Evolutionary conservation across 805 yeast genomes (phyloP), one percentile per base, ranked within the genome.

Genomic region (Candida namnaoensis): DNA sequence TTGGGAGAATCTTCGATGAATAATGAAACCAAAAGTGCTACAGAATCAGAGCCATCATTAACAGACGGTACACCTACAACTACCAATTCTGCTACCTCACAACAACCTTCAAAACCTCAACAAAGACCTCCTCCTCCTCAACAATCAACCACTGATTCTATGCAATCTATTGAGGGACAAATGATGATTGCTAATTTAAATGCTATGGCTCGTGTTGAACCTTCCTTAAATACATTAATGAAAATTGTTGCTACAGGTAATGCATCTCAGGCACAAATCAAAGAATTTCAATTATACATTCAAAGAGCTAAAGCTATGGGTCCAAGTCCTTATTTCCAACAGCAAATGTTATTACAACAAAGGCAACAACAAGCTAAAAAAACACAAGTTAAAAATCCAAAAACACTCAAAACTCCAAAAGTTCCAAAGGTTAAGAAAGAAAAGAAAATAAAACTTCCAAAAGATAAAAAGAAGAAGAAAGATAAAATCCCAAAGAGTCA

Each of bases 181-280:
- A 76, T 82, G 47, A 87, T 91, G 85, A 88, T 91, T 50, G 78
- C 84, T 5, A 85, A 88, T 51, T 71, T 91, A 53, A 90, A 90
- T 53, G 69, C 82, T 1, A 79, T 91, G 61, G 97, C 97, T 0
- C 72, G 82, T 35, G 68, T 71, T 5, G 95, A 88, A 53, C 70
- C 77, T 0, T 71, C 79, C 5, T 61, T 91, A 39, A 82, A 79
- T 47, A 62, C 72, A 1, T 64, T 91, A 40, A 88, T 91, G 96
- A 79, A 81, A 47, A 74, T 72, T 5, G 96, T 91, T 2, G 97
- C 98, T 0, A 74, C 82, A 42, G 95, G 95, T 5, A 71, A 68
- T 24, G 96, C 96, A 0, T 59, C 78, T 1, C 73, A 76, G 5
- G 79, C 72, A 7, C 91, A 88, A 57, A 82, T 91, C 14, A 65